phyloP scores from a whole-genome alignment of 208 protist species.

The Porcisia deanei region DNA sequence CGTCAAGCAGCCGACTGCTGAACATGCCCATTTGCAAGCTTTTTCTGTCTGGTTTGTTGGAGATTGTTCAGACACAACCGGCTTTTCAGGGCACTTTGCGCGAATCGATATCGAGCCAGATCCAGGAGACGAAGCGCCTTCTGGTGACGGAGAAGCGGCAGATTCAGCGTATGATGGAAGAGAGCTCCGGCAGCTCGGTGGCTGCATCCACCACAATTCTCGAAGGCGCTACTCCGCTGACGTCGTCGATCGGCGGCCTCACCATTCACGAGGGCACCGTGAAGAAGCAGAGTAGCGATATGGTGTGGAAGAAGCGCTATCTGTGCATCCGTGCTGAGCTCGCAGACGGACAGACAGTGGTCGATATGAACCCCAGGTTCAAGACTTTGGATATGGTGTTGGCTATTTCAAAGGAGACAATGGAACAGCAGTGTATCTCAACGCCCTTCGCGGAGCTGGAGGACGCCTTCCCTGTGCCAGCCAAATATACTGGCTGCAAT shows the following conservation, averaged over 20 bases:
- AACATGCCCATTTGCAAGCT: slow-evolving; percentile 77
- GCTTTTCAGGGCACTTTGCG: slow-evolving; percentile 60
- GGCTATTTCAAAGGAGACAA: slow-evolving; percentile 74
- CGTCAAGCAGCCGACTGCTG: slow-evolving; percentile 64
- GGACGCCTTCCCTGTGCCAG: slow-evolving; percentile 77
- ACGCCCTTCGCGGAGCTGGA: slow-evolving; percentile 75
- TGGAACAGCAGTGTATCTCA: slow-evolving; percentile 80
- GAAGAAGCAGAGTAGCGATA: slow-evolving; percentile 77
- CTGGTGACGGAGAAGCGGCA: slow-evolving; percentile 49
- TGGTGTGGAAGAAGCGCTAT: slow-evolving; percentile 77
- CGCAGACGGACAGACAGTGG: slow-evolving; percentile 50
- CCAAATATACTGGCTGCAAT: slow-evolving; percentile 76
- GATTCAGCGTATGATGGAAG: slow-evolving; percentile 55
- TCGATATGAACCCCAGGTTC: slow-evolving; percentile 60
- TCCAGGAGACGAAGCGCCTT: slow-evolving; percentile 63
- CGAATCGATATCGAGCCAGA: slow-evolving; percentile 59
- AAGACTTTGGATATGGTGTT: slow-evolving; percentile 70
- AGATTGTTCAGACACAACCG: slow-evolving; percentile 76
- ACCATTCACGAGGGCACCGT: slow-evolving; percentile 65
- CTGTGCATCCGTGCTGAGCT: slow-evolving; percentile 74
- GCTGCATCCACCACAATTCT: slow-evolving; percentile 60
- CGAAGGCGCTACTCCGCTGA: slow-evolving; percentile 63
- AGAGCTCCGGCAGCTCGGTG: slow-evolving; percentile 44
- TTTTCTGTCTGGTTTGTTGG: slow-evolving; percentile 71
- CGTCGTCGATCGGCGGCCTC: slow-evolving; percentile 49